phyloP scores from a whole-genome alignment of 192 early-diverging fungal genomes.

The Gigaspora rosea region DNA sequence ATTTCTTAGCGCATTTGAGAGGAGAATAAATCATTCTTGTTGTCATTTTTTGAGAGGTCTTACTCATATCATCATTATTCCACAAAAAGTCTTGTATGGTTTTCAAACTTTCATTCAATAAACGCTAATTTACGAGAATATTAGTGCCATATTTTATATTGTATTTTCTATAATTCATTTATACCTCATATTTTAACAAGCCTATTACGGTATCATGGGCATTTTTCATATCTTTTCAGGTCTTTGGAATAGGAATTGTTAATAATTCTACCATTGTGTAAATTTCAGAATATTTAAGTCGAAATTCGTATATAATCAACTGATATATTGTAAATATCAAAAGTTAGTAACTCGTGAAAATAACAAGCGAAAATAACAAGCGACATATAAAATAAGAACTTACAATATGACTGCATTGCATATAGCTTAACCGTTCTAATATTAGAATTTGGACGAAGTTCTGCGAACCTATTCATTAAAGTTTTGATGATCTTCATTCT shows the following conservation, averaged over 20 bases:
- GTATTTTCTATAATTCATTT: slow-evolving; percentile 12
- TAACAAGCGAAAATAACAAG: slow-evolving; percentile 27
- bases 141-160: slow-evolving; percentile 8
- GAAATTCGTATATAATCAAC: slow-evolving; percentile 20
- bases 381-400: slow-evolving; percentile 6
- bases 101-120: slow-evolving; percentile 11
- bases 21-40: too few species aligned
- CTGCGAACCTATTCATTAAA: slow-evolving; percentile 21
- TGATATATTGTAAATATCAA: slow-evolving; percentile 25
- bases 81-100: slow-evolving; percentile 17
- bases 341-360: slow-evolving; percentile 23
- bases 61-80: not conserved
- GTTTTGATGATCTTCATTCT: slow-evolving; percentile 24
- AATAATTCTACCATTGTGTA: slow-evolving; percentile 19
- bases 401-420: slow-evolving; percentile 22
- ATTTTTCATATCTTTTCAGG: slow-evolving; percentile 15
- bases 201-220: slow-evolving; percentile 7
- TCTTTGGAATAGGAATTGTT: slow-evolving; percentile 20
- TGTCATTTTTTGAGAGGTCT: too few species aligned
- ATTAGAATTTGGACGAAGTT: slow-evolving; percentile 6
- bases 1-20: too few species aligned
- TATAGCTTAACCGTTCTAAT: slow-evolving; percentile 21
- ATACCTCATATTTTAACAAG: slow-evolving; percentile 16
- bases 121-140: slow-evolving; percentile 18
- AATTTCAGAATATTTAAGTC: slow-evolving; percentile 22